These are phyloP conservation scores for Drechmeria coniospora DNA, from an alignment of 2,329 filamentous ascomycete genomes.

Conservation along the genomic window DNA sequence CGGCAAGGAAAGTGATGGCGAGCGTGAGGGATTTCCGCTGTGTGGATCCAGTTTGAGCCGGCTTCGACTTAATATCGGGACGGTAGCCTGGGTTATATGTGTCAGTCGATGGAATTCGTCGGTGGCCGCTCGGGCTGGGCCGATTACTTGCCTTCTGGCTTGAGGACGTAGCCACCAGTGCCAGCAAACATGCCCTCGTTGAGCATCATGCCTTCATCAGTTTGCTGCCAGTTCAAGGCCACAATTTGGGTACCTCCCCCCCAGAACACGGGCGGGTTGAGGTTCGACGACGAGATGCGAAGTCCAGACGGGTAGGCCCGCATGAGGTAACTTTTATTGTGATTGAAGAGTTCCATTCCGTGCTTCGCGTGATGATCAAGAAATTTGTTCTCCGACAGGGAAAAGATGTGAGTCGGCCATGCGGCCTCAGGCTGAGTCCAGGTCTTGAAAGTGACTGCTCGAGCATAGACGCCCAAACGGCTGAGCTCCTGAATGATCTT, in stretches of 20 bases:
- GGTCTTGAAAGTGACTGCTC: constrained; percentile 67
- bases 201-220: constrained; percentile 89
- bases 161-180: constrained; percentile 72
- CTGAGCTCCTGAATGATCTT: constrained; percentile 63
- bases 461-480: constrained; percentile 66
- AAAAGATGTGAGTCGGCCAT: constrained; percentile 57
- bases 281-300: constrained; percentile 69
- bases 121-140: too few relatives aligned
- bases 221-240: constrained; percentile 84
- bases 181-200: constrained; percentile 86
- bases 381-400: constrained; percentile 47
- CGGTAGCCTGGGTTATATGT: constrained; percentile 13
- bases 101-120: too few relatives aligned
- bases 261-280: constrained; percentile 78
- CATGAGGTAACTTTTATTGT: constrained; percentile 74
- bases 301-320: constrained; percentile 75
- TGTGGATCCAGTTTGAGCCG: constrained; percentile 16
- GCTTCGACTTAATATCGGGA: constrained; percentile 9
- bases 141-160: constrained; percentile 62
- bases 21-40: constrained; percentile 49
- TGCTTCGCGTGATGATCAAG: constrained; percentile 41
- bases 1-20: constrained; percentile 58
- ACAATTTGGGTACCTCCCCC: constrained; percentile 79
- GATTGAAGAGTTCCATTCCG: constrained; percentile 47
- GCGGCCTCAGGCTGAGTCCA: constrained; percentile 55